phyloP scores from a whole-genome alignment of 176 grass and related monocot species.

The Oryza punctata region DNA sequence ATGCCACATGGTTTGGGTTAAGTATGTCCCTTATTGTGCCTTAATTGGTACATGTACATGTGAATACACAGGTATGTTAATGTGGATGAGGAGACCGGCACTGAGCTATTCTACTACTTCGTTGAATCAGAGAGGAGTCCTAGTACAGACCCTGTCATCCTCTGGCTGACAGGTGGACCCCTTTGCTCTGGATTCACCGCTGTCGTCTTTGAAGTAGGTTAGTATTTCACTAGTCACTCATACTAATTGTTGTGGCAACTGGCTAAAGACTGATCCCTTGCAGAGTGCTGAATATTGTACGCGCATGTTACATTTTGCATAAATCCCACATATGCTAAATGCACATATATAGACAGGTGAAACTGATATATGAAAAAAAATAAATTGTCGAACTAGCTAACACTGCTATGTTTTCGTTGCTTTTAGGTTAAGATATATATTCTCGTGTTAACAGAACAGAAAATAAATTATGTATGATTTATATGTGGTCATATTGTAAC shows the following conservation, averaged over 20 bases:
- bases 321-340: background rate
- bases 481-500: background rate
- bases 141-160: slow-evolving; percentile 24
- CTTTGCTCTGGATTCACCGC: slow-evolving; percentile 42
- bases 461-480: background rate
- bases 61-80: slow-evolving; percentile 43
- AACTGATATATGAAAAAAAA: background rate
- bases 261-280: background rate
- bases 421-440: background rate
- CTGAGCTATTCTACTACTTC: slow-evolving; percentile 77
- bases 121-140: slow-evolving; percentile 58
- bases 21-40: too few species aligned
- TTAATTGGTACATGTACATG: background rate
- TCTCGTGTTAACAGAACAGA: too few species aligned
- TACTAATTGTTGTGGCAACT: background rate
- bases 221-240: background rate
- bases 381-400: background rate
- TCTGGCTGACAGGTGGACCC: slow-evolving; percentile 51
- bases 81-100: slow-evolving; percentile 48
- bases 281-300: background rate
- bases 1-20: too few species aligned
- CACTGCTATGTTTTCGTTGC: background rate
- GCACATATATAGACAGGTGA: background rate
- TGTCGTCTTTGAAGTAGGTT: slow-evolving; percentile 46
- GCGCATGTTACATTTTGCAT: background rate